A percentile compares a stretch with the other conserved stretches of the same genome.
Conservation (phyloP, 345 rosid genomes). For the Streptanthus diversifolius region DNA sequence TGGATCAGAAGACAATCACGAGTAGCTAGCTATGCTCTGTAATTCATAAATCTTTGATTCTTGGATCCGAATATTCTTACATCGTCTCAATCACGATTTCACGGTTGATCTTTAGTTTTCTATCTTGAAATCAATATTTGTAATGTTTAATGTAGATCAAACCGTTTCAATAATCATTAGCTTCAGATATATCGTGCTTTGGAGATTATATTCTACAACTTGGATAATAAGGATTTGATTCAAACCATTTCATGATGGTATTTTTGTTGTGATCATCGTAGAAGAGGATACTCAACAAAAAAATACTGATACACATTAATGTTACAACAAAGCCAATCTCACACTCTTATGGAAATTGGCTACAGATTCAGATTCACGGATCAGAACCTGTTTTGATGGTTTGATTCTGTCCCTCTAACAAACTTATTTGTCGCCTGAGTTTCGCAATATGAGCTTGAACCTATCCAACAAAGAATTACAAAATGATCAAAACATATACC, state of each 20-base stretch:
- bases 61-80: neutral
- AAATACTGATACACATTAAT: neutral
- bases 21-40: neutral
- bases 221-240: neutral
- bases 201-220: neutral
- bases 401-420: slow-evolving; percentile 68
- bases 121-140: neutral
- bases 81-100: neutral
- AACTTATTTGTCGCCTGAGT: slow-evolving; percentile 55
- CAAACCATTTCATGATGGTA: neutral
- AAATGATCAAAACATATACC: slow-evolving; percentile 8
- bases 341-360: slow-evolving; percentile 2
- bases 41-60: neutral
- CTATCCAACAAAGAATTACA: slow-evolving; percentile 32
- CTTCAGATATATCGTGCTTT: neutral
- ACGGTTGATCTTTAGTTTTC: neutral
- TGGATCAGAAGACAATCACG: neutral
- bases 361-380: slow-evolving; percentile 37
- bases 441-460: slow-evolving; percentile 76
- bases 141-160: neutral
- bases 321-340: slow-evolving; percentile 17
- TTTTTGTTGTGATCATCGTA: neutral
- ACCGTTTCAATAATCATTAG: neutral
- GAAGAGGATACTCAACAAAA: neutral
- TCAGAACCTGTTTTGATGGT: slow-evolving; percentile 52